Percentiles rank a stretch among this genome's conserved stretches.
phyloP scores from a whole-genome alignment of 768 basidiomycete species.

The Daedalea quercina region DNA sequence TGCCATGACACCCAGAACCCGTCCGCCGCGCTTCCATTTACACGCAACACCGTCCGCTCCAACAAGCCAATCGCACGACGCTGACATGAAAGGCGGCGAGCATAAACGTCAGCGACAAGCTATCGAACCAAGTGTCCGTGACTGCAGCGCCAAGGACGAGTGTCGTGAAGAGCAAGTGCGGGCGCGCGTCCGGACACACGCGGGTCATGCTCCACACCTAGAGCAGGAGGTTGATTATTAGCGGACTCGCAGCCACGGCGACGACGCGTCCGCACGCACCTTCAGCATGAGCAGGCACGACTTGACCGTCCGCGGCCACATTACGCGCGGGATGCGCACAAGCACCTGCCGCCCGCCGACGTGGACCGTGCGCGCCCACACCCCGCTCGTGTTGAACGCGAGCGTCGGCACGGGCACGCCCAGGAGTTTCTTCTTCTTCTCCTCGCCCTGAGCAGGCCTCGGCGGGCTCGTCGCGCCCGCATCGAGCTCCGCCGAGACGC shows the following conservation, averaged over 20 bases:
- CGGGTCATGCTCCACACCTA: conserved; percentile 19
- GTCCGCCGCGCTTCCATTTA: neutral
- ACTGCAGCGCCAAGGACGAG: conserved; percentile 32
- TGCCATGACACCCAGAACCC: neutral
- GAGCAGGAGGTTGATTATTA: neutral
- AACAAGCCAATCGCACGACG: conserved; percentile 16
- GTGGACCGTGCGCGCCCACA: neutral
- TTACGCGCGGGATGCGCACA: conserved; percentile 7
- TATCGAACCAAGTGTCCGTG: conserved; percentile 40
- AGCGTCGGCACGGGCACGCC: neutral
- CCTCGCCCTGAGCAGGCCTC: neutral
- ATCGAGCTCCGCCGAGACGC: conserved; percentile 2
- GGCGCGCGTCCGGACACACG: conserved; percentile 18
- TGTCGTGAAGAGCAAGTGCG: conserved; percentile 20
- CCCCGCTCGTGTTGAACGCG: neutral
- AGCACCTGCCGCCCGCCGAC: conserved; percentile 2
- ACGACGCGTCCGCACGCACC: conserved; percentile 15
- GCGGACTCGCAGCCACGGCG: neutral
- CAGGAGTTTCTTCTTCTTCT: neutral
- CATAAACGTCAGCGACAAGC: conserved; percentile 28
- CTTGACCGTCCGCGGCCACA: conserved; percentile 26
- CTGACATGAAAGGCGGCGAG: conserved; percentile 36
- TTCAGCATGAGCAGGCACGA: conserved; percentile 30
- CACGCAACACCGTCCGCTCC: conserved; percentile 1
- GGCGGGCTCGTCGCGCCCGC: neutral